A percentile compares a stretch with the other conserved stretches of the same genome.
Evolutionary conservation across 805 yeast species (phyloP).

Genomic region (Candida loeiensis): DNA sequence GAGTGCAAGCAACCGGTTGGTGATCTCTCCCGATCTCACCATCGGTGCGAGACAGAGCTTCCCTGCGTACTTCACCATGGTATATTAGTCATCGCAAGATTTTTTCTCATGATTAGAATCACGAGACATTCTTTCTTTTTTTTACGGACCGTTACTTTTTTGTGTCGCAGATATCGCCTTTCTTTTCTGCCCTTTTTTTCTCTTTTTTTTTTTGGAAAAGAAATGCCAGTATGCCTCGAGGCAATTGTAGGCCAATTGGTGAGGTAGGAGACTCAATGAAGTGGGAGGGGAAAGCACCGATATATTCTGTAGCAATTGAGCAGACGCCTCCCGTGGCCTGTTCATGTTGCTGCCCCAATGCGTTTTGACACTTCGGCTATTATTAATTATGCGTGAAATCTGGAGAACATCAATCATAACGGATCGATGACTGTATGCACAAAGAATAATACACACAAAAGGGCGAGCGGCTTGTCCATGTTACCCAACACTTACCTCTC

Average conservation of each 20-base stretch:
- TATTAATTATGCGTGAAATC: not conserved
- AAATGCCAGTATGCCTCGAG: not conserved
- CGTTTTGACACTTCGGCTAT: too few species aligned
- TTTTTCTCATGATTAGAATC: not conserved
- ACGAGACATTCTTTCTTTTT: too few species aligned
- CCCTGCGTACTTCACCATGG: constrained; percentile 56
- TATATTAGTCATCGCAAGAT: not conserved
- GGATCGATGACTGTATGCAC: not conserved
- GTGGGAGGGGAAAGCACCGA: not conserved
- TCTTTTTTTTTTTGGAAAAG: constrained; percentile 1
- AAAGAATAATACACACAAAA: too few species aligned
- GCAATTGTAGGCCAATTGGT: not conserved
- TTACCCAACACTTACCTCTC: too few species aligned
- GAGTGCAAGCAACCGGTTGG: constrained; percentile 77
- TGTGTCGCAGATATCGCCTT: constrained; percentile 1
- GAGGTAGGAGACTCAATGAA: not conserved
- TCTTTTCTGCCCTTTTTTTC: not conserved
- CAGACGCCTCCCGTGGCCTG: too few species aligned
- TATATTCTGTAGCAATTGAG: too few species aligned
- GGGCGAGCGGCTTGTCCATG: too few species aligned
- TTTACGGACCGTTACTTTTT: too few species aligned
- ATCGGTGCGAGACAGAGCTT: constrained; percentile 90
- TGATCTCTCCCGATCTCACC: constrained; percentile 95
- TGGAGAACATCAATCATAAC: not conserved
- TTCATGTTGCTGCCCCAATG: too few species aligned